Evolutionary conservation across 148 eudicot species (phyloP), one percentile per base, ranked within the genome.

Genomic region (Camellia granthamiana): DNA sequence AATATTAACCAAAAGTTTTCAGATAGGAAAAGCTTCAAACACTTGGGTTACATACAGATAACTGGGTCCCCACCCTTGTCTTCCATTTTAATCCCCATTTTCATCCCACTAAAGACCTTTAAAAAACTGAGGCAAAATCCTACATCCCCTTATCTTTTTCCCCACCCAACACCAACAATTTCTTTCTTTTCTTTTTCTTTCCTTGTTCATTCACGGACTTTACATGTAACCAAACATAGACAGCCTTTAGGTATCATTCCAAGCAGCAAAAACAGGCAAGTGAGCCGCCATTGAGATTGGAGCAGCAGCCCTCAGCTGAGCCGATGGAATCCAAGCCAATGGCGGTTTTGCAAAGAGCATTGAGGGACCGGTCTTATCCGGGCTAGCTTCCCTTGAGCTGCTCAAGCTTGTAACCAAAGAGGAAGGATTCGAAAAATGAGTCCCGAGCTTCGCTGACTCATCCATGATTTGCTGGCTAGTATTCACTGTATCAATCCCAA

Each of bases 301-400:
- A 77, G 76, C 78, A 43, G 84, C 54, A 46, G 87, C 81, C 81
- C 82, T 83, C 15, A 84, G 68, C 77, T 85, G 90, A 5, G 82
- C 85, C 12, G 86, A 66, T 42, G 89, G 59, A 15, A 85, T 82
- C 93, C 97, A 90, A 16, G 88, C 77, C 58, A 0, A 8, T 76
- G 77, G 73, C 6, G 84, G 81, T 52, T 72, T 79, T 0, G 77
- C 47, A 15, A 75, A 74, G 43, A 79, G 62, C 76, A 82, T 38
- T 7, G 83, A 58, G 15, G 82, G 67, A 9, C 87, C 83, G 18
- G 56, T 74, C 75, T 78, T 87, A 23, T 66, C 23, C 0, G 94
- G 98, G 72, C 95, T 90, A 9, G 83, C 95, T 79, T 94, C 97
- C 60, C 97, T 92, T 8, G 97, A 91, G 81, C 94, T 91, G 77